Evolutionary conservation across 257 asterid genomes (phyloP).

Genomic region (Verbena officinalis): DNA sequence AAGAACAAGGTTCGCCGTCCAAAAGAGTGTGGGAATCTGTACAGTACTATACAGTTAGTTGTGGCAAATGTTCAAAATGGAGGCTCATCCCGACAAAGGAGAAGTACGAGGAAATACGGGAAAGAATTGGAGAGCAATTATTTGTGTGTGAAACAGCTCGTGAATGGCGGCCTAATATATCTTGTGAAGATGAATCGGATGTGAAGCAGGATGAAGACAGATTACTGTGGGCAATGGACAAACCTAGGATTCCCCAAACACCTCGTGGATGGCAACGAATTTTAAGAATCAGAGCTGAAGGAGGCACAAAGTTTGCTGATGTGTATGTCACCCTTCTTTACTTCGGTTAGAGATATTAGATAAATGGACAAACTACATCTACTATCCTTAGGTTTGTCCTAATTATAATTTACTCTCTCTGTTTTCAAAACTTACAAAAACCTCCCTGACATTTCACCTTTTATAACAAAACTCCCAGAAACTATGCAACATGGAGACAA

Average conservation of each 20-base stretch:
- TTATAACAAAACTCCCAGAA: too few species aligned
- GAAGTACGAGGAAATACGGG: constrained; percentile 78
- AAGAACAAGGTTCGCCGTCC: constrained; percentile 4
- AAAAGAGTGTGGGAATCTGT: constrained; percentile 48
- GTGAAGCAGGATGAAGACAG: constrained; percentile 33
- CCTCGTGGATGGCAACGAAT: constrained; percentile 53
- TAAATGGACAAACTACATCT: too few species aligned
- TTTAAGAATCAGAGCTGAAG: constrained; percentile 45
- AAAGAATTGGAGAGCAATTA: constrained; percentile 47
- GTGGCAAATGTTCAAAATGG: constrained; percentile 76
- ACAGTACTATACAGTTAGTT: constrained; percentile 41
- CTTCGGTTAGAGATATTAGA: too few species aligned
- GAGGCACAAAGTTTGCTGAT: constrained; percentile 56
- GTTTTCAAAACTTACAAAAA: too few species aligned
- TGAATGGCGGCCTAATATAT: constrained; percentile 67
- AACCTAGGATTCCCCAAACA: constrained; percentile 41
- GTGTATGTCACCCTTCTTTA: constrained; percentile 34
- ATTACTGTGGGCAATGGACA: constrained; percentile 53
- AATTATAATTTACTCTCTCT: too few species aligned
- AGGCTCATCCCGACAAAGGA: constrained; percentile 73
- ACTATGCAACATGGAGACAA: too few species aligned
- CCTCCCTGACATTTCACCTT: too few species aligned
- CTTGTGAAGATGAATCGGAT: constrained; percentile 53
- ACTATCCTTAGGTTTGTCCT: too few species aligned
- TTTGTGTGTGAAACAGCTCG: constrained; percentile 67